Conservation (phyloP, 2,329 filamentous ascomycete species). For the Biscogniauxia marginata region DNA sequence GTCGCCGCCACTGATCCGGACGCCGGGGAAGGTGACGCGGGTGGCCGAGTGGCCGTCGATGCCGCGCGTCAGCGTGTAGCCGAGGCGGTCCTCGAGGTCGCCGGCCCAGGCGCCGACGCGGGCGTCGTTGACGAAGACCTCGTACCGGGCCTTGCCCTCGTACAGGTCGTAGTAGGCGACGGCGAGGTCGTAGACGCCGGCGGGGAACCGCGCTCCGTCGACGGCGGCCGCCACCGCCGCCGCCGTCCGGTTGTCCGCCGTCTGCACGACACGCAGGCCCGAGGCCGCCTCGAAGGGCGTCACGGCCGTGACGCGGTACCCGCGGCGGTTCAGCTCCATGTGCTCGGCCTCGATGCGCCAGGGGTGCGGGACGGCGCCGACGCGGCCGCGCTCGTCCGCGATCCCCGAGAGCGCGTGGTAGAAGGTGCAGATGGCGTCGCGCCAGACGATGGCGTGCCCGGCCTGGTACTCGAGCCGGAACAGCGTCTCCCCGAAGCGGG, state of each 20-base stretch:
- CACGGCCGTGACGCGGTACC: constrained; percentile 55
- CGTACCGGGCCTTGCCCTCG: constrained; percentile 56
- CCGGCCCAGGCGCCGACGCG: constrained; percentile 58
- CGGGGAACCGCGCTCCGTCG: constrained; percentile 35
- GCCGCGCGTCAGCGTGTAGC: constrained; percentile 56
- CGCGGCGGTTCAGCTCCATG: constrained; percentile 59
- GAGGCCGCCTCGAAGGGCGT: constrained; percentile 61
- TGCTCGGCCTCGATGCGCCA: constrained; percentile 68
- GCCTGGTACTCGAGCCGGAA: constrained; percentile 64
- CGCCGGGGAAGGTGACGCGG: constrained; percentile 50
- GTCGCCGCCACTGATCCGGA: constrained; percentile 27
- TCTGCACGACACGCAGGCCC: constrained; percentile 54
- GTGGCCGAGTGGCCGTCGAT: constrained; percentile 66
- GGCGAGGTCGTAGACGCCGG: constrained; percentile 60
- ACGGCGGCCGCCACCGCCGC: constrained; percentile 46
- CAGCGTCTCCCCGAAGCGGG: constrained; percentile 58
- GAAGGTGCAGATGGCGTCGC: constrained; percentile 64
- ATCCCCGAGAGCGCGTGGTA: constrained; percentile 63
- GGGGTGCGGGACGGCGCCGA: constrained; percentile 60
- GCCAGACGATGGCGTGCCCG: constrained; percentile 69
- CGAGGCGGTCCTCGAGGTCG: constrained; percentile 57
- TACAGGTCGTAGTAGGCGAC: constrained; percentile 66
- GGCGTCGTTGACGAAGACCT: constrained; percentile 51
- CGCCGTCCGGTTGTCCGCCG: constrained; percentile 47
- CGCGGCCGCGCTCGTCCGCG: constrained; percentile 52